Conservation (phyloP, 148 eudicot genomes). For the Chenopodium quinoa region DNA sequence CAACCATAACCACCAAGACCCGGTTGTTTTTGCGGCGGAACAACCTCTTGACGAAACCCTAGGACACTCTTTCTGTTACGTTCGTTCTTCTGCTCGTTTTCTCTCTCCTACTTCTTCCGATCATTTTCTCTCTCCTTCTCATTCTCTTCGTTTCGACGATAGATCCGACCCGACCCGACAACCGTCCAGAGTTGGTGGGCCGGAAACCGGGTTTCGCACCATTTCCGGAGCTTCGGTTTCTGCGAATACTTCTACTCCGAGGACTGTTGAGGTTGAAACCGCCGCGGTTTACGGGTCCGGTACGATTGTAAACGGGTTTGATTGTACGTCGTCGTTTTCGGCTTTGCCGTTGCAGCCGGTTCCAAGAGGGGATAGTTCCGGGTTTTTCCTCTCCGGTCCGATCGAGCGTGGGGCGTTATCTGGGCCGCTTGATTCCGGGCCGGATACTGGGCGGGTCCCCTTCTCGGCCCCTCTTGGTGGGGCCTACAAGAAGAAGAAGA, state of each 20-base stretch:
- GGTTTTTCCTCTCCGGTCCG: conserved; percentile 87
- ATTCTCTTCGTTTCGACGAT: conserved; percentile 73
- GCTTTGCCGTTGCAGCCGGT: conserved; percentile 78
- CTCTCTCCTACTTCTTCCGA: conserved; percentile 86
- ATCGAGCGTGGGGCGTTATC: conserved; percentile 91
- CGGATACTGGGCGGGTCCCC: conserved; percentile 44
- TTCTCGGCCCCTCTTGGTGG: conserved; percentile 85
- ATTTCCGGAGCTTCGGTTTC: conserved; percentile 92
- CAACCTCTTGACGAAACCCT: conserved; percentile 84
- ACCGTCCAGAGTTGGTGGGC: neutral
- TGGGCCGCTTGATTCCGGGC: conserved; percentile 62
- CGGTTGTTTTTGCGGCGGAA: conserved; percentile 37
- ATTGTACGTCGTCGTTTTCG: conserved; percentile 74
- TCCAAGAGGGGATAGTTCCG: conserved; percentile 57
- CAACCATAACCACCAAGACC: neutral
- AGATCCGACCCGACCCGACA: conserved; percentile 34
- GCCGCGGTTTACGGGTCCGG: conserved; percentile 33
- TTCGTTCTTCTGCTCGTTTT: conserved; percentile 78
- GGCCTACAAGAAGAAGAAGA: conserved; percentile 42
- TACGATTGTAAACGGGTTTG: conserved; percentile 69
- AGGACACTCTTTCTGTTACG: conserved; percentile 96
- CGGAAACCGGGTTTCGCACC: conserved; percentile 56
- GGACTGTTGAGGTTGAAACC: conserved; percentile 40
- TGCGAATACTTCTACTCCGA: conserved; percentile 81
- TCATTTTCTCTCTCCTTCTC: conserved; percentile 68